Base-by-base conservation (phyloP, 257 asterid species). In the Ballota nigra region DNA sequence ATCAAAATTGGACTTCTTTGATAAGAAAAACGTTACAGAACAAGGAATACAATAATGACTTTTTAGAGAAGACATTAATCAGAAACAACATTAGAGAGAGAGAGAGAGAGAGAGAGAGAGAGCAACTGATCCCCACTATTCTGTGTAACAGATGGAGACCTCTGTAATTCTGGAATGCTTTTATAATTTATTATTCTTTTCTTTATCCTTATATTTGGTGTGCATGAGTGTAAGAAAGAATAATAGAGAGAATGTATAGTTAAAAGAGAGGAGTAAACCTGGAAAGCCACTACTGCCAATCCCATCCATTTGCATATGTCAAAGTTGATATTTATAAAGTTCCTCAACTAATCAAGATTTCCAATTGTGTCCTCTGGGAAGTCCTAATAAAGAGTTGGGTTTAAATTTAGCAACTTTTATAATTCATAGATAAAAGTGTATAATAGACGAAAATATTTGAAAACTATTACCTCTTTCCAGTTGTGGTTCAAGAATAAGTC, bases 251-350 rank as follows among this genome's bases (percentile, higher is more conserved):
- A 69, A 24, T 34, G 77, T 45, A 28, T 34, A 36, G 69, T 63
- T 20, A 11, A 62, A 68, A 57, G 60, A 45, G 59, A 62, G 22
- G 28, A 34, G 4, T 34, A 16, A 34, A 93, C 98, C 99, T 94
- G 97, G 19, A 94, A 75, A 64, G 88, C 82, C 69, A 86, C 86
- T 68, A 91, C 94, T 43, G 81, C 72, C 79, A 89, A 75, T 72
- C 91, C 97, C 80, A 88, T 69, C 97, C 96, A 87, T 80, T 83
- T 89, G 88, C 96, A 89, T 15, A 83, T 62, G 70, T 91, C 97
- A 74, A 86, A 89, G 83, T 94, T 91, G 62, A 82, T 82, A 77
- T 73, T 85, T 63, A 91, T 63, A 34, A 94, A 94, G 31, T 83
- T 72, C 83, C 87, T 89, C 55, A 94, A 70, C 75, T 83, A 83